phyloP scores from a whole-genome alignment of 352 stramenopile genomes.

The Pythium scleroteichum region DNA sequence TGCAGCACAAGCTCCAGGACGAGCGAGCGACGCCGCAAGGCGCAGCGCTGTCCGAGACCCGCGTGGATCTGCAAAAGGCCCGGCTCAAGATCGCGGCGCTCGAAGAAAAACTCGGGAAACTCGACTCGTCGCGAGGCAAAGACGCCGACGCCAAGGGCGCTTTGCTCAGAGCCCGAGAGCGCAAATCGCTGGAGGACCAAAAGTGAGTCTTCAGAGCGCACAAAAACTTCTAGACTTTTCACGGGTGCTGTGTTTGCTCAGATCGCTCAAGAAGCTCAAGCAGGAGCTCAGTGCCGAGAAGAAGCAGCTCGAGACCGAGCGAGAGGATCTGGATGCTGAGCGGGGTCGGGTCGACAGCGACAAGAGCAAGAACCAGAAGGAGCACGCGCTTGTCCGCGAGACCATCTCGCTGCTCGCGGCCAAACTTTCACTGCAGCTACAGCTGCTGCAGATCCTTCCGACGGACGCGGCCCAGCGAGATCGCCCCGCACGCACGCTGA shows the following conservation, averaged over 20 bases:
- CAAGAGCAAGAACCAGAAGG: conserved; percentile 30
- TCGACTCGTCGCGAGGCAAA: conserved; percentile 29
- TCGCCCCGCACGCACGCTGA: conserved; percentile 8
- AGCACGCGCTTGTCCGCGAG: conserved; percentile 48
- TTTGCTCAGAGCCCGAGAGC: conserved; percentile 36
- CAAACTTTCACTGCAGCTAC: conserved; percentile 45
- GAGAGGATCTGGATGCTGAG: conserved; percentile 6
- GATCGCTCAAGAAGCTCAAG: conserved; percentile 48
- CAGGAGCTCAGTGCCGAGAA: conserved; percentile 33
- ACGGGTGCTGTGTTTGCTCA: conserved; percentile 12
- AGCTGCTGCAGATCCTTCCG: conserved; percentile 42
- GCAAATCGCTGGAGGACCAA: conserved; percentile 44
- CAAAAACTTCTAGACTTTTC: no score
- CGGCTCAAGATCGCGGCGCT: conserved; percentile 48
- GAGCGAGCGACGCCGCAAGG: conserved; percentile 17
- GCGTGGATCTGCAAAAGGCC: conserved; percentile 56
- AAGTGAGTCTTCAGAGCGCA: no score
- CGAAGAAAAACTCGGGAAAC: conserved; percentile 43
- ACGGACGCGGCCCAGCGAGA: neutral
- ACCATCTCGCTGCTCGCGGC: conserved; percentile 47
- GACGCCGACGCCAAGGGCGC: conserved; percentile 42
- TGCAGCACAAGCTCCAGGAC: conserved; percentile 25
- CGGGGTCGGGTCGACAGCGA: conserved; percentile 1
- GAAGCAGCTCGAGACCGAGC: conserved; percentile 35
- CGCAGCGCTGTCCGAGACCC: conserved; percentile 31